Base-by-base conservation (phyloP, 106 monocot genomes). In the Ottelia alismoides region DNA sequence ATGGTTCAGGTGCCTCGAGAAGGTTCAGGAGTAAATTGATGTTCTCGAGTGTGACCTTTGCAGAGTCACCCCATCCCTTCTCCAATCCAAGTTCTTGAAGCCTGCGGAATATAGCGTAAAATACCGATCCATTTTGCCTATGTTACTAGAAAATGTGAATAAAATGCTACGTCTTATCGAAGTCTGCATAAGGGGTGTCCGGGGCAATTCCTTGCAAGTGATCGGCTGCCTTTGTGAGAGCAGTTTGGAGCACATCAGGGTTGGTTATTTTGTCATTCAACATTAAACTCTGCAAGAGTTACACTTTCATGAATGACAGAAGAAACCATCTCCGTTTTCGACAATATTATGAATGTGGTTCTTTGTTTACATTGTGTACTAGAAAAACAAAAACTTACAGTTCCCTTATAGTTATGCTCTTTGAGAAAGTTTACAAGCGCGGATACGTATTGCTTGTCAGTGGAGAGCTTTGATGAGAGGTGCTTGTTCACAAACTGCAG, bases 51-150 rank as follows among this genome's bases (percentile, higher is more conserved):
- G 69, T 69, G 4, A 82, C 82, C 47, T 62, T 31, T 9, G 82
- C 78, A 0, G 76, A 69, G 32, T 92, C 86, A 67, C 92, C 92
- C 92, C 92, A 92, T 35, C 92, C 92, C 56, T 71, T 86, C 69
- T 86, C 86, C 46, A 92, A 40, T 22, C 92, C 92, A 64, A 86
- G 79, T 43, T 87, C 92, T 77, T 92, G 86, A 46, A 92, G 87
- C 48, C 92, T 92, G n/a, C n/a, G n/a, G n/a, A n/a, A n/a, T n/a
- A n/a, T n/a, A n/a, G n/a, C n/a, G n/a, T n/a, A n/a, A n/a, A n/a
- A n/a, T n/a, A n/a, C n/a, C n/a, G n/a, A n/a, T n/a, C n/a, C n/a
- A n/a, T n/a, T n/a, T n/a, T n/a, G n/a, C n/a, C n/a, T n/a, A n/a
- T n/a, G n/a, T n/a, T n/a, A n/a, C n/a, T n/a, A n/a, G n/a, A n/a